Base-by-base conservation (phyloP, 192 early-diverging fungal species). In the Coemansia asiatica region DNA sequence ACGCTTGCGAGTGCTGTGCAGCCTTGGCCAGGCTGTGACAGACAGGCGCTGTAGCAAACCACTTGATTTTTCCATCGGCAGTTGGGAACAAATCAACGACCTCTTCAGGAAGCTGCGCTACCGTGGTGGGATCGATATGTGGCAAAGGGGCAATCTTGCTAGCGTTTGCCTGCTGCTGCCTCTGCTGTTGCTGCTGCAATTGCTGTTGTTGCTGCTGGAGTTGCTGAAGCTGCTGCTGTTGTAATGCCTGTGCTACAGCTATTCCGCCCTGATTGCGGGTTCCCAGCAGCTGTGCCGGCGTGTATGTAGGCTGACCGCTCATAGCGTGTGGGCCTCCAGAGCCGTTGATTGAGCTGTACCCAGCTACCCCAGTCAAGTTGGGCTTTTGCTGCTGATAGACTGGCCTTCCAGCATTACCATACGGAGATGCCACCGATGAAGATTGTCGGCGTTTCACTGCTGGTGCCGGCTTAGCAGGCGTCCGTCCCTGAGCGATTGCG, bases 31-130 rank as follows among this genome's bases (percentile, higher is more conserved):
- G 18, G 29, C 19, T 36, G 27, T 4, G 60, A 33, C 62, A 54
- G 21, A 67, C 57, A 4, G 78, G 78, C 38, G 69, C 54, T 1
- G 78, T 49, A 6, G 78, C 78, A 66, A 69, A 81, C 78, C 78
- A 81, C 23, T 63, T 71, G 33, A 81, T 68, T 9, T 38, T 68
- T 25, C 69, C 78, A 25, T 69, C 61, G 35, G 57, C 59, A 0
- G 61, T 69, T 13, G 78, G 72, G 33, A 81, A 81, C 69, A 81
- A 23, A 13, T 63, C 50, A 16, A 81, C 66, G 4, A 81, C 48
- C 0, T 63, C 66, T 36, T 68, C 63, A 10, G 78, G 54, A 25
- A 81, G 56, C 61, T 81, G 68, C 0, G 69, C 69, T 18, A 62
- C 65, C 0, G 62, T 46, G 0, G 54, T 27, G 6, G 66, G 21